Base-by-base conservation (phyloP, 129 eudicot genomes). In the Centrapalus pauciflorus region DNA sequence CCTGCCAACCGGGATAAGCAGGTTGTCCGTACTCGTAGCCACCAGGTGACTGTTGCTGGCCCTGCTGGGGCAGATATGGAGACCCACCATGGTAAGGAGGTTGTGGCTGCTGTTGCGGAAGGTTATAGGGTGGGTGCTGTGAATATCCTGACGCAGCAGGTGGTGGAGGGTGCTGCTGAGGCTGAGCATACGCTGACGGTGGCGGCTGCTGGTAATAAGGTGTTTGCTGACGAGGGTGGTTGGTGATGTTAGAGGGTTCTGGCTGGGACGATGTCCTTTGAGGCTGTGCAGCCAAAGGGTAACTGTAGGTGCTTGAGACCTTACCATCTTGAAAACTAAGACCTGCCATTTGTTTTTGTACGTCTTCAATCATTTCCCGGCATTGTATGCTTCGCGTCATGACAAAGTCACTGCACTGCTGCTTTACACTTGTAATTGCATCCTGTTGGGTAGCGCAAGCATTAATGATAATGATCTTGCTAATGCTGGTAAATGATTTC, bases 341-440 rank as follows among this genome's bases (percentile, higher is more conserved):
- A n/a, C 97, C 90, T 4, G 95, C 63, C 60, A 89, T 71, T 65
- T 94, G 86, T 65, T 87, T 80, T 74, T 94, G 97, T 4, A 94
- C 97, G 4, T 84, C 93, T 21, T 94, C 99, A 0, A 86, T 86
- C 99, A 94, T 94, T 66, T 94, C 97, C 11, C 97, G 86, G 67
- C 99, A 94, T 67, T 94, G 95, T 30, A 94, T 94, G 73, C 79
- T 86, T 79, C 99, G 67, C 13, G 99, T 94, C 99, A 94, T 94
- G 62, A 86, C 88, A 65, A 84, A 94, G 79, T 94, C 99, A 58
- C 93, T 84, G 79, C 95, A 89, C 74, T 89, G 99, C 43, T 94
- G 99, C 84, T 94, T 94, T 50, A 94, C 83, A 64, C 73, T 86
- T 61, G 87, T 86, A 33, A 94, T 89, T 28, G 99, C 99, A 60